Evolutionary conservation across 805 yeast species (phyloP).

Genomic region (Pichia nakasei): DNA sequence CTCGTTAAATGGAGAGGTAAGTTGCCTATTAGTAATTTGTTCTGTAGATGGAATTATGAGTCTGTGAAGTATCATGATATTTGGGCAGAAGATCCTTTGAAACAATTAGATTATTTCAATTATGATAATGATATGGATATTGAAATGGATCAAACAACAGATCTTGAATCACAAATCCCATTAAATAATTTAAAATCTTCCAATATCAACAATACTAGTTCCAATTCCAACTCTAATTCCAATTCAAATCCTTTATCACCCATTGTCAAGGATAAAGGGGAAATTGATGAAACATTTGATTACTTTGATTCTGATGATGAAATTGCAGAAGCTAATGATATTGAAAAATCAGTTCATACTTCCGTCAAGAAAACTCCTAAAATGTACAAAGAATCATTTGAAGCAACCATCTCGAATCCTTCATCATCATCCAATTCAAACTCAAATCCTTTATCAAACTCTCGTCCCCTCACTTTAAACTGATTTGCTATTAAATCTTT

Average conservation of each 20-base stretch:
- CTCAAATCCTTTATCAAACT: background rate
- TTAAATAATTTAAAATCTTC: background rate
- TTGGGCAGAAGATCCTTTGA: slow-evolving; percentile 18
- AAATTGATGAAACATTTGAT: background rate
- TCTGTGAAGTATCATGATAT: slow-evolving; percentile 8
- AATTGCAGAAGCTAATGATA: slow-evolving; percentile 4
- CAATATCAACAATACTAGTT: background rate
- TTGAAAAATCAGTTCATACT: slow-evolving; percentile 5
- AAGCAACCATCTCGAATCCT: slow-evolving; percentile 1
- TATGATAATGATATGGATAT: background rate
- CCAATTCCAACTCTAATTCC: background rate
- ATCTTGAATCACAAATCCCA: slow-evolving; percentile 10
- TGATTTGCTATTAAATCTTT: background rate
- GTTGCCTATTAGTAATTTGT: slow-evolving; percentile 44
- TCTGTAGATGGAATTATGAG: slow-evolving; percentile 37
- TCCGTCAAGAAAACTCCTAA: slow-evolving; percentile 5
- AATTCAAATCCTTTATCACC: too few species aligned
- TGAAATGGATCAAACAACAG: background rate
- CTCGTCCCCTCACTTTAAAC: background rate
- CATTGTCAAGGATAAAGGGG: background rate
- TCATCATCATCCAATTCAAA: background rate
- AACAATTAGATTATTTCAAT: slow-evolving; percentile 1
- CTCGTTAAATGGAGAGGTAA: slow-evolving; percentile 54
- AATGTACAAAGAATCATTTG: slow-evolving; percentile 8
- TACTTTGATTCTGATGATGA: slow-evolving; percentile 3